These are phyloP conservation scores for Marasmius oreades DNA, from an alignment of 1,284 basidiomycete species.

Conservation along the genomic window DNA sequence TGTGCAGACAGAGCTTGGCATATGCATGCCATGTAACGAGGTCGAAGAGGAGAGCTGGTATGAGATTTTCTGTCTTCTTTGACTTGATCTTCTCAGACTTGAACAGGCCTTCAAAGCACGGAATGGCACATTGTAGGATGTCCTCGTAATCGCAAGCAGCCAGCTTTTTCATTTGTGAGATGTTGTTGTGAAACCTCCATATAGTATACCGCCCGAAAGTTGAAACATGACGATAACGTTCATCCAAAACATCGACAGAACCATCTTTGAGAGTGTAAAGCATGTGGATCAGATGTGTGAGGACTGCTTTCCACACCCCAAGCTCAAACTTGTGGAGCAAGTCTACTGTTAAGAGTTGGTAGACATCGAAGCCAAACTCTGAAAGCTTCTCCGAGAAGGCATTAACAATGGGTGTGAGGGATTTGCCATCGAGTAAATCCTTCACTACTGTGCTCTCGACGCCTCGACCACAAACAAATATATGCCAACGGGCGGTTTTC, in stretches of 20 bases:
- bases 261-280: constrained; percentile 6
- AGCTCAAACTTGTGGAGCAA: no score
- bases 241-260: constrained; percentile 7
- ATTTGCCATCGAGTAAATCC: constrained; percentile 9
- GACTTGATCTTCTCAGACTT: constrained; percentile 8
- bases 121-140: constrained; percentile 27
- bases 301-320: constrained; percentile 22
- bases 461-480: constrained; percentile 14
- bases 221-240: constrained; percentile 4
- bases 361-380: constrained; percentile 16
- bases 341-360: not conserved
- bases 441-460: constrained; percentile 11
- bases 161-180: constrained; percentile 29
- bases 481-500: constrained; percentile 11
- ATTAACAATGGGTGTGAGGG: no score
- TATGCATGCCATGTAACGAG: constrained; percentile 17
- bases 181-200: constrained; percentile 23
- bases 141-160: constrained; percentile 32
- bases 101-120: constrained; percentile 22
- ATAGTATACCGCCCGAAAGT: constrained; percentile 27
- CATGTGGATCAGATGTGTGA: constrained; percentile 23
- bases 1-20: no score
- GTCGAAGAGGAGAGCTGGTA: no score
- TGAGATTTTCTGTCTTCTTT: constrained; percentile 10
- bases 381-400: constrained; percentile 4